Evolutionary conservation across 2,329 filamentous ascomycete genomes (phyloP), one percentile per base, ranked within the genome.

Genomic region (Aspergillus chevalieri): DNA sequence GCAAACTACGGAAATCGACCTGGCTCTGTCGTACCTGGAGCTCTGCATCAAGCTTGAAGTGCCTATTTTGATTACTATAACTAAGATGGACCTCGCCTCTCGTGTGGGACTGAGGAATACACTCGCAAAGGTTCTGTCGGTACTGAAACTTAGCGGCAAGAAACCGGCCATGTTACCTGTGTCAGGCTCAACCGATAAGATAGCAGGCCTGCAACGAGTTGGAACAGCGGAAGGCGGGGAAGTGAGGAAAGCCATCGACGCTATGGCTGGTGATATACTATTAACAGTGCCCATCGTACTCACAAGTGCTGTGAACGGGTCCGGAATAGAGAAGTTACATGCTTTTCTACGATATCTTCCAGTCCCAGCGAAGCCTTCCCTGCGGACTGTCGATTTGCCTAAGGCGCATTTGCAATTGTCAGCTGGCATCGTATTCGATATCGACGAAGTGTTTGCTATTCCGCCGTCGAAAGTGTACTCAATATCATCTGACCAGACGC

Each of bases 381-480:
- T 61, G 24, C 60, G 60, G 47, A 53, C 46, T n/a, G 48, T 62
- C 15, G 53, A 47, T 3, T 22, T 61, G 33, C 46, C 56, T 3
- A 58, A 52, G n/a, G 44, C 47, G 10, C 42, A 49, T 14, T n/a
- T 36, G 10, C 14, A 48, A 2, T 47, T 57, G 0, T 77, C 83
- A 48, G 80, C 83, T 1, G 73, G 74, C 4, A 80, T 80, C 30
- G 72, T 96, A 2, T 97, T 97, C 62, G 87, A 96, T 62, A 81
- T 97, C 21, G 92, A 97, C 64, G 92, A 96, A 58, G 83, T 90
- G 1, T 97, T 95, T 66, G 87, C 81, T 50, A 79, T 91, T 12
- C 81, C 85, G 1, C 79, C 80, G 1, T 81, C 83, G 1, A 83
- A 83, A 54, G 75, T 79, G 4, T 74, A 73, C 54, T 70, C 69